phyloP scores from a whole-genome alignment of 2,329 filamentous ascomycete genomes.

The Neurospora crassa region DNA sequence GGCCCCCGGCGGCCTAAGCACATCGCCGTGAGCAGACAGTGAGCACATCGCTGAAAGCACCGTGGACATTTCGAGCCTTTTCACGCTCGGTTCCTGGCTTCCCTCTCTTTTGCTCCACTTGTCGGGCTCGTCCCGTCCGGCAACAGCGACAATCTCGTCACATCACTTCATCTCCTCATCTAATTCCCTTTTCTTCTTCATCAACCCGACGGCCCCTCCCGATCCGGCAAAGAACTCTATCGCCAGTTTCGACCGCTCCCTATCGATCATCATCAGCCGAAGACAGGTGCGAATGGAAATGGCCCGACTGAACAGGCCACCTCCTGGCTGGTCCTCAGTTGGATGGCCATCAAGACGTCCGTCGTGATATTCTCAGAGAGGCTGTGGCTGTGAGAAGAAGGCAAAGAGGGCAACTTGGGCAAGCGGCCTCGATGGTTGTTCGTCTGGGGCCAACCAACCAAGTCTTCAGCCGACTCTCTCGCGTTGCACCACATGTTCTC shows the following conservation, averaged over 20 bases:
- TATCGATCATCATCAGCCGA: background rate
- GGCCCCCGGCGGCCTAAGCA: background rate
- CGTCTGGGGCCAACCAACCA: background rate
- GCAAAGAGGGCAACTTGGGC: background rate
- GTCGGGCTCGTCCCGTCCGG: background rate
- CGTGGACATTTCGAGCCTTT: background rate
- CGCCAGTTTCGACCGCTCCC: background rate
- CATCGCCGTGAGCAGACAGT: background rate
- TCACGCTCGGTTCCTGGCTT: background rate
- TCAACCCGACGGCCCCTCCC: background rate
- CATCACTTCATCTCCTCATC: background rate
- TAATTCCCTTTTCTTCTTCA: background rate
- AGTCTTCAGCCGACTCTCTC: background rate
- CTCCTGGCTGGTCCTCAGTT: background rate
- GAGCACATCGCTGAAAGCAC: background rate
- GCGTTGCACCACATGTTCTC: background rate
- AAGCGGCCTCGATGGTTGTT: background rate
- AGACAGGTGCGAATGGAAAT: background rate
- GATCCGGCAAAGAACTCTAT: background rate
- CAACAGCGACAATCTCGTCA: background rate
- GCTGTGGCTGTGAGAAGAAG: background rate
- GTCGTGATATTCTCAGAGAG: background rate
- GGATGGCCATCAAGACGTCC: background rate
- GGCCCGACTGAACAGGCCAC: background rate
- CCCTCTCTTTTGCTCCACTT: background rate